These are phyloP conservation scores for Penicillium salamii DNA, from an alignment of 495 filamentous ascomycete genomes.

Conservation along the genomic window DNA sequence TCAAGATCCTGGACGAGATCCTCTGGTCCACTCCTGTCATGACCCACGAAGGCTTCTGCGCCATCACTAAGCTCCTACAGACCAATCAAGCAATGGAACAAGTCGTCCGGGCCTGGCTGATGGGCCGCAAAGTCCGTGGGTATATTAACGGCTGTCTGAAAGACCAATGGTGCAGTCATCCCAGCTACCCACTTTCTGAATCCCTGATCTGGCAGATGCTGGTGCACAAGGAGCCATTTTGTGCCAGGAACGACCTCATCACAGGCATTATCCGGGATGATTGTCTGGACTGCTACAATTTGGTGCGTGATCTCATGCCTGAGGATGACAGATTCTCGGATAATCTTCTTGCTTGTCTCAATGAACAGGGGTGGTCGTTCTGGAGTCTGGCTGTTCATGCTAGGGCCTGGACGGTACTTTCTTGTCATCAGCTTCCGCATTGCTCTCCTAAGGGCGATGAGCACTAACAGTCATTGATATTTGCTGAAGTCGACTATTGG, in stretches of 20 bases:
- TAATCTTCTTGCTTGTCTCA: not conserved
- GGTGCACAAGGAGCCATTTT: not conserved
- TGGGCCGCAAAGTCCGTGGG: not conserved
- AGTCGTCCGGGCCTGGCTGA: not conserved
- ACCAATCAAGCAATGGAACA: not conserved
- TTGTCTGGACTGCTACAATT: conserved; percentile 6
- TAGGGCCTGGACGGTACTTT: not conserved
- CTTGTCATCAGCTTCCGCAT: not conserved
- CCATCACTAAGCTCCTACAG: not conserved
- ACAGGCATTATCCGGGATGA: conserved; percentile 7
- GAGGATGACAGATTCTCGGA: not conserved
- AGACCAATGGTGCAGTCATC: not conserved
- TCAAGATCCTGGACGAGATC: conserved; percentile 6
- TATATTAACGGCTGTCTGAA: not conserved
- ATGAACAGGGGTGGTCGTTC: conserved; percentile 1
- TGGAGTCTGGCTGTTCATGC: not conserved
- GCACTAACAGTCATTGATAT: too few species aligned
- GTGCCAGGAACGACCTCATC: conserved; percentile 2
- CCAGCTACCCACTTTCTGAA: not conserved
- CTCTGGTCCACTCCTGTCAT: not conserved
- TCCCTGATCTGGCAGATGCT: not conserved
- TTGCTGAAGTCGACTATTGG: too few species aligned
- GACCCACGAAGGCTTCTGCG: conserved; percentile 6
- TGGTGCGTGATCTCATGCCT: not conserved
- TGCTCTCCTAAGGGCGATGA: too few species aligned